Conservation (phyloP, 2,329 filamentous ascomycete genomes). For the Epichloe uncinata region DNA sequence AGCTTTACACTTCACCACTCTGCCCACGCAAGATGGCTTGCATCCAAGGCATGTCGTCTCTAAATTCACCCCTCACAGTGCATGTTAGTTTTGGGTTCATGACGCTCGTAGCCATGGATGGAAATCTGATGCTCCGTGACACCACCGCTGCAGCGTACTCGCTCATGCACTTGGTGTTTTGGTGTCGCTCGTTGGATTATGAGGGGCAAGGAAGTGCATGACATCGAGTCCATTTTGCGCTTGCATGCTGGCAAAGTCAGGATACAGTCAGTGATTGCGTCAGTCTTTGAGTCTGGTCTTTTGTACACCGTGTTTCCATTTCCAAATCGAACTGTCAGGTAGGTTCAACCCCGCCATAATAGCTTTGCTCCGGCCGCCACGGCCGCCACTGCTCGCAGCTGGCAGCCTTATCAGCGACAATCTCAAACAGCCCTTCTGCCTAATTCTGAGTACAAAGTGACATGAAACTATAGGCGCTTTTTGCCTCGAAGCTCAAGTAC, state of each 20-base stretch:
- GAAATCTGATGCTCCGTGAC: no score
- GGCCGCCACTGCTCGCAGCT: not conserved
- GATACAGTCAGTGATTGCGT: no score
- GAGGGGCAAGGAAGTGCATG: not conserved
- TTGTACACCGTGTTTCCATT: not conserved
- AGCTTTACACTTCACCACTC: no score
- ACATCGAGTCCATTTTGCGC: no score
- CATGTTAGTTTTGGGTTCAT: no score
- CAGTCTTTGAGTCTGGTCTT: not conserved
- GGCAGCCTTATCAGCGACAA: conserved; percentile 1
- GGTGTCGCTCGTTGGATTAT: not conserved
- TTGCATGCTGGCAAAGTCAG: no score
- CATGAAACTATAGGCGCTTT: not conserved
- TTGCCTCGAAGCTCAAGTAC: not conserved
- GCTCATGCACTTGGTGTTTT: not conserved
- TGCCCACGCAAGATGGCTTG: no score
- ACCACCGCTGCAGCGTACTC: not conserved
- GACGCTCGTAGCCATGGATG: not conserved
- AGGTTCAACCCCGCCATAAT: not conserved
- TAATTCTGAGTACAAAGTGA: not conserved
- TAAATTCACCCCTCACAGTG: no score
- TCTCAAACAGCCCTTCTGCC: not conserved
- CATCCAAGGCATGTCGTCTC: no score
- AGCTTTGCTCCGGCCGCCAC: not conserved
- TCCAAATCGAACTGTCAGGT: not conserved